phyloP scores from a whole-genome alignment of 2,329 filamentous ascomycete species.

The Monilinia laxa region DNA sequence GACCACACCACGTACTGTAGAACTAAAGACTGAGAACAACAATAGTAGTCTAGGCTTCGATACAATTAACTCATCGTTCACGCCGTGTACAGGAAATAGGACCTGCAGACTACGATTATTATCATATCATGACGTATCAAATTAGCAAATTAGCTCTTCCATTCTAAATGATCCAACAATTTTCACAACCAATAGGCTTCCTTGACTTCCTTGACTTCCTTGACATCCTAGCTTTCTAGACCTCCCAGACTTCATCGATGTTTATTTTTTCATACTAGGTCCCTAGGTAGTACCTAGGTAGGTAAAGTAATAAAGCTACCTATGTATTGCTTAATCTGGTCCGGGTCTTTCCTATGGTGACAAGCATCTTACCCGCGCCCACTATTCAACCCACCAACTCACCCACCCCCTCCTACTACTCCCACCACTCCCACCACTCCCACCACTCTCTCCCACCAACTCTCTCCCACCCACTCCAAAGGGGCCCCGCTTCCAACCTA shows the following conservation, averaged over 20 bases:
- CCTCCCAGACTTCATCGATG: not conserved
- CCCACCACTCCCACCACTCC: not conserved
- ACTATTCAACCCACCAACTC: constrained; percentile 2
- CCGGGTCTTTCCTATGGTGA: constrained; percentile 15
- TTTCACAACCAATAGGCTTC: not conserved
- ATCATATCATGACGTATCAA: not conserved
- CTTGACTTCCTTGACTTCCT: not conserved
- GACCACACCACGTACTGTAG: no score
- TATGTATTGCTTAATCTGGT: not conserved
- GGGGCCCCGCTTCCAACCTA: constrained; percentile 22
- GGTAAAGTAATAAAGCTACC: no score
- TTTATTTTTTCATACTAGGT: not conserved
- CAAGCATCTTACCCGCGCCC: constrained; percentile 12
- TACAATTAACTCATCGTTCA: no score
- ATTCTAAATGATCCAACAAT: not conserved
- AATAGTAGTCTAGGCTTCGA: no score
- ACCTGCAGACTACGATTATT: no score
- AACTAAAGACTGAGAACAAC: no score
- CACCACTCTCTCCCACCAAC: not conserved
- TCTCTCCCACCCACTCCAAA: constrained; percentile 4
- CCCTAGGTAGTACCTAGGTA: no score
- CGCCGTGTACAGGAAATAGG: no score
- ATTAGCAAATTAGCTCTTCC: not conserved
- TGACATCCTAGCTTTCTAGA: not conserved
- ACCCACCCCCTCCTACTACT: not conserved